Conservation (phyloP, 176 grass and related monocot genomes). For the Triticum turgidum region DNA sequence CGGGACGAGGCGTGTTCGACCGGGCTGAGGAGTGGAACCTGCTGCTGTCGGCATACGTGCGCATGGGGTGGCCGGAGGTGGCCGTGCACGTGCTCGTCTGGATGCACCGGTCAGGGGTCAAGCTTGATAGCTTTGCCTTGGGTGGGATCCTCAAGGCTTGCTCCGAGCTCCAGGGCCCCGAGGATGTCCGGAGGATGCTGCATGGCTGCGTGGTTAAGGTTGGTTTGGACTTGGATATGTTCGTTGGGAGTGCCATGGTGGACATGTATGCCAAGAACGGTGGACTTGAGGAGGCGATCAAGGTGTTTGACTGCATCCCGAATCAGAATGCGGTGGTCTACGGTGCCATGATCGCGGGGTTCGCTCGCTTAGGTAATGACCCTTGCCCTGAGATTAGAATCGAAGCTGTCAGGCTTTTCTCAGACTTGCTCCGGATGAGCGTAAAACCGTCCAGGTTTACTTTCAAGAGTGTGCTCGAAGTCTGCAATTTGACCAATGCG, state of each 20-base stretch:
- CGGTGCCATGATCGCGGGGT: conserved; percentile 85
- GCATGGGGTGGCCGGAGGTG: conserved; percentile 67
- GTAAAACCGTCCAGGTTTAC: conserved; percentile 67
- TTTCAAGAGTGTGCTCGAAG: conserved; percentile 72
- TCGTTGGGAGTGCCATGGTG: conserved; percentile 70
- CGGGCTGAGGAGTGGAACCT: too few relatives aligned
- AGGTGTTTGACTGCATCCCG: conserved; percentile 66
- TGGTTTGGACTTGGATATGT: conserved; percentile 74
- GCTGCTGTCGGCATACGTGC: conserved; percentile 48
- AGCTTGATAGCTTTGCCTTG: conserved; percentile 61
- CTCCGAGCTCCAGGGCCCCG: conserved; percentile 35
- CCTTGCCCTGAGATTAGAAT: conserved; percentile 43
- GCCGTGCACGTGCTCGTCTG: conserved; percentile 64
- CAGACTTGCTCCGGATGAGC: conserved; percentile 51
- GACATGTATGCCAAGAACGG: conserved; percentile 83
- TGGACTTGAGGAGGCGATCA: conserved; percentile 75
- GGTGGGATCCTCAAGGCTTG: conserved; percentile 66
- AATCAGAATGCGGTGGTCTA: conserved; percentile 63
- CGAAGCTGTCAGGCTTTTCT: conserved; percentile 56
- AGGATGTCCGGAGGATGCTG: conserved; percentile 64
- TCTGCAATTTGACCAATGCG: conserved; percentile 53
- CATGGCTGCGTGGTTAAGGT: conserved; percentile 77
- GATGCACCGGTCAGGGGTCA: conserved; percentile 74
- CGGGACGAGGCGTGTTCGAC: conserved; percentile 52
- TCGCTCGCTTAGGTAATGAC: conserved; percentile 64